These are phyloP conservation scores for Tulasnella sp. DNA, from an alignment of 768 basidiomycete genomes.

Conservation along the genomic window DNA sequence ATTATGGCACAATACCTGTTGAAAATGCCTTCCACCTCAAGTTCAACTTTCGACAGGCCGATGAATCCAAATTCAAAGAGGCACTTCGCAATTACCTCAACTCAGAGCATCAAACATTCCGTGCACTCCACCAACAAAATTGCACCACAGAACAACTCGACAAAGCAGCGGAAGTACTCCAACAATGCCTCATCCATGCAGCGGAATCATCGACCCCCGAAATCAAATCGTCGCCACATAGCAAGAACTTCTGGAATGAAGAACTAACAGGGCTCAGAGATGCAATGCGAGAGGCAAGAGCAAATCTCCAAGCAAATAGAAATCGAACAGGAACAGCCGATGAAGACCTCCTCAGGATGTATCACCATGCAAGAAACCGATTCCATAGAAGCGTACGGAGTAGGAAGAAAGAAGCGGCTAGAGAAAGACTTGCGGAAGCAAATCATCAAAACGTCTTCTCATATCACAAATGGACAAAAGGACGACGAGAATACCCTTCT, in stretches of 20 bases:
- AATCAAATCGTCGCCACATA: not conserved
- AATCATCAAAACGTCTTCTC: not conserved
- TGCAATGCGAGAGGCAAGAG: no score
- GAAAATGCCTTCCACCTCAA: not conserved
- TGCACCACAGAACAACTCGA: not conserved
- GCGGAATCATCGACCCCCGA: not conserved
- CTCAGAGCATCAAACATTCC: not conserved
- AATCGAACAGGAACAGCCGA: no score
- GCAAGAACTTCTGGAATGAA: not conserved
- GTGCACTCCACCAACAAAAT: not conserved
- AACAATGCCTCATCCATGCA: not conserved
- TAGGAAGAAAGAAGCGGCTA: not conserved
- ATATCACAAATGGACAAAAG: not conserved
- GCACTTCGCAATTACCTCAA: not conserved
- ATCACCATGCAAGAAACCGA: not conserved
- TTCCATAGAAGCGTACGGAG: not conserved
- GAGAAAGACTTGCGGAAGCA: not conserved
- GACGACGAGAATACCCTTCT: not conserved
- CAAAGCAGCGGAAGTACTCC: not conserved
- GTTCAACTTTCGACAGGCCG: conserved; percentile 3
- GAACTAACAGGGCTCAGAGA: not conserved
- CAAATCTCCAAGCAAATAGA: no score
- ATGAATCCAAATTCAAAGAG: conserved; percentile 3
- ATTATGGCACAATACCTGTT: not conserved
- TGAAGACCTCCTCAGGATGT: no score